Evolutionary conservation across 371 early-diverging fungal species (phyloP).

Genomic region (Caulochytrium protostelioides): DNA sequence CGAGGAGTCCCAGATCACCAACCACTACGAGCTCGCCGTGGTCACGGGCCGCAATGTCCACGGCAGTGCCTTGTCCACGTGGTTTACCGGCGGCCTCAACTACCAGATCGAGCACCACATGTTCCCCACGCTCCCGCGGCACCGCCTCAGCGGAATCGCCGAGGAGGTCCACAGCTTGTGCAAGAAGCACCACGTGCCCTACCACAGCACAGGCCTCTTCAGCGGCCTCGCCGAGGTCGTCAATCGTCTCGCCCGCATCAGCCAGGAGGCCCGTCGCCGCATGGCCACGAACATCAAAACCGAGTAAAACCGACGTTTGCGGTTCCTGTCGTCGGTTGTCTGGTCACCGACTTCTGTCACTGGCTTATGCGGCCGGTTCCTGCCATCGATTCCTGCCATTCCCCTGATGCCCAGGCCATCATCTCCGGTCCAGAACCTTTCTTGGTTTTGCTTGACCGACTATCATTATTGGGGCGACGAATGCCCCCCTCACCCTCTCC

Average conservation of each 20-base stretch:
- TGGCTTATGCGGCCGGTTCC: no score
- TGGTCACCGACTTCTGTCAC: no score
- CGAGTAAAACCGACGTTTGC: no score
- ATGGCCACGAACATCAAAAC: no score
- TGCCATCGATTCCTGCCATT: no score
- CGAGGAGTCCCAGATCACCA: constrained; percentile 42
- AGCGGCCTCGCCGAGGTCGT: constrained; percentile 55
- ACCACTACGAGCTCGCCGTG: constrained; percentile 55
- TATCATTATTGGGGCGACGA: no score
- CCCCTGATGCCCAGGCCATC: no score
- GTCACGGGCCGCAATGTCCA: constrained; percentile 60
- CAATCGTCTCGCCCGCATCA: constrained; percentile 32
- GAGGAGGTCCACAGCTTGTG: constrained; percentile 43
- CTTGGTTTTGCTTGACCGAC: no score
- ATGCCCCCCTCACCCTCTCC: no score
- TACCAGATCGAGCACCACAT: constrained; percentile 46
- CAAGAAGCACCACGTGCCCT: constrained; percentile 43
- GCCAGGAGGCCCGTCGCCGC: constrained; percentile 32
- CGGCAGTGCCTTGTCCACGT: constrained; percentile 36
- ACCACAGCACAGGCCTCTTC: constrained; percentile 44
- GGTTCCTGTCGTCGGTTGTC: no score
- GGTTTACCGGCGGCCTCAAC: constrained; percentile 70
- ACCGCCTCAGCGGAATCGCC: constrained; percentile 39
- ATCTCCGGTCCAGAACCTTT: no score
- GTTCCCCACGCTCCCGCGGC: constrained; percentile 64